Percentiles rank a stretch among this genome's conserved stretches.
Conservation (phyloP, 169 alveolate species). For the Perkinsus olseni region DNA sequence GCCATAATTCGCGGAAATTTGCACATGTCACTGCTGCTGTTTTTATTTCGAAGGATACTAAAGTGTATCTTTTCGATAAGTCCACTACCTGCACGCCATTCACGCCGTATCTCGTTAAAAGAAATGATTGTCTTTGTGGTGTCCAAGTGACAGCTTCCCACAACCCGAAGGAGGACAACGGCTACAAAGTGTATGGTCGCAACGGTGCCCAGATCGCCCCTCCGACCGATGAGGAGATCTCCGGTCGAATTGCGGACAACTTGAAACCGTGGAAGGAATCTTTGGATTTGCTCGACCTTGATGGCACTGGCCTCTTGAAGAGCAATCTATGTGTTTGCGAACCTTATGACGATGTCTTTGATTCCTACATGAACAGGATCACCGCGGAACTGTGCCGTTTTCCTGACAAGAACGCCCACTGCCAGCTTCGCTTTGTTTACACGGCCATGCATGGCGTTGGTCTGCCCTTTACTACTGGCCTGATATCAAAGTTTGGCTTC, state of each 20-base stretch:
- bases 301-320: not conserved
- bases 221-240: conserved; percentile 48
- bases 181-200: conserved; percentile 62
- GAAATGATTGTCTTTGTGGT: conserved; percentile 48
- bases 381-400: conserved; percentile 34
- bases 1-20: conserved; percentile 56
- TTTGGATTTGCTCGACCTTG: not conserved
- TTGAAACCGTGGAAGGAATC: conserved; percentile 6
- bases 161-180: conserved; percentile 65
- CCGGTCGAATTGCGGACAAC: conserved; percentile 28
- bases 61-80: conserved; percentile 43
- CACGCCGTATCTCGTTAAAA: conserved; percentile 49
- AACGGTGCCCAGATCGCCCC: conserved; percentile 66
- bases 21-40: conserved; percentile 68
- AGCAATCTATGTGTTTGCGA: not conserved
- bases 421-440: conserved; percentile 46
- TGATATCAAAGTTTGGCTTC: not conserved
- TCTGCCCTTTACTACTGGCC: not conserved
- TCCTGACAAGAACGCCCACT: conserved; percentile 23
- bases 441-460: conserved; percentile 81
- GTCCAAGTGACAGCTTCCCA: conserved; percentile 74
- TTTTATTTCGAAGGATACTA: conserved; percentile 46
- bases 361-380: conserved; percentile 36
- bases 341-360: conserved; percentile 37
- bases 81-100: conserved; percentile 54